phyloP scores from a whole-genome alignment of 257 asterid species.

The Lycium ferocissimum region DNA sequence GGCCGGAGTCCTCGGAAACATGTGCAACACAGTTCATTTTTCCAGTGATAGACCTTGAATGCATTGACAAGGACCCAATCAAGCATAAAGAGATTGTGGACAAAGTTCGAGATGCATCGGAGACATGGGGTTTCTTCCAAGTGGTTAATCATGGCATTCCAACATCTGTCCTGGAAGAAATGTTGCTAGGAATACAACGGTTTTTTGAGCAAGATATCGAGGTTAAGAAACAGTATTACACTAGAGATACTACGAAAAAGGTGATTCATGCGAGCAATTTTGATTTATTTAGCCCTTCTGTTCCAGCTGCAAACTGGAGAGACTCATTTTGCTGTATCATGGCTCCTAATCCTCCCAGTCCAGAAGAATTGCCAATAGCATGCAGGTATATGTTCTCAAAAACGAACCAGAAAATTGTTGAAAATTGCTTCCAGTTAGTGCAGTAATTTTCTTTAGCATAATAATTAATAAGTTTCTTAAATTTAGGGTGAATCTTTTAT shows the following conservation, averaged over 20 bases:
- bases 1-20: not conserved
- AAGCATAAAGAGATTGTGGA: conserved; percentile 43
- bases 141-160: conserved; percentile 73
- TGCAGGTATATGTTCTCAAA: not conserved
- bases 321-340: not conserved
- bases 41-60: conserved; percentile 64
- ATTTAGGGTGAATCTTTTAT: too few relatives aligned
- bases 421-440: too few relatives aligned
- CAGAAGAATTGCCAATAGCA: not conserved
- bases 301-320: not conserved
- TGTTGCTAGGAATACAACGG: conserved; percentile 57
- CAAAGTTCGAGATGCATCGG: conserved; percentile 51
- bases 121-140: conserved; percentile 68
- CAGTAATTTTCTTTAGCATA: too few relatives aligned
- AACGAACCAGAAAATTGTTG: too few relatives aligned
- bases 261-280: not conserved
- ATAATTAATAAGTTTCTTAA: too few relatives aligned
- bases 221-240: conserved; percentile 56
- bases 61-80: conserved; percentile 23
- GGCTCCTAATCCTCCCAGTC: not conserved
- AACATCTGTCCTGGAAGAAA: conserved; percentile 48
- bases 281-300: not conserved
- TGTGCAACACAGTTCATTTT: conserved; percentile 36
- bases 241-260: conserved; percentile 54
- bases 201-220: conserved; percentile 63